Evolutionary conservation across 2,329 filamentous ascomycete species (phyloP), one percentile per base, ranked within the genome.

Genomic region (Mycogone perniciosa): DNA sequence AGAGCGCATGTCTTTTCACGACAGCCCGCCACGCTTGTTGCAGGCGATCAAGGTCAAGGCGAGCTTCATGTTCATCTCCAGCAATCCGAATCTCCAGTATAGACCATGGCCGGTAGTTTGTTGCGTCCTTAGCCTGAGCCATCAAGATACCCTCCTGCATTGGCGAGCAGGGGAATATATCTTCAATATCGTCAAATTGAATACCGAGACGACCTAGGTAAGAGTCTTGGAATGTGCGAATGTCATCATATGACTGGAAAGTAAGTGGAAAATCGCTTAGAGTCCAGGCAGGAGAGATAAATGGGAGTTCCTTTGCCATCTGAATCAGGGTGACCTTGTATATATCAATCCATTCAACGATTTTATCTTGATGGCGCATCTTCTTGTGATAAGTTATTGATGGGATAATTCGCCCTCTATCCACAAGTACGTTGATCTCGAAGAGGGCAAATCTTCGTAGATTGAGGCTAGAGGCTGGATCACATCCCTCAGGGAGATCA

Each of bases 11-110:
- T 8, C 43, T 26, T 31, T 44, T 41, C 9, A 53, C 51, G 5
- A 53, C 51, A 6, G 39, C 35, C 38, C 44, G 7, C 51, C 48
- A 44, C 10, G 46, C 51, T 10, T 44, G 7, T 31, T 47, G 13
- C 10, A 47, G 34, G 26, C 44, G 11, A 5, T 27, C 34, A 11
- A 38, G 7, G 11, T 35, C 31, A 27, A 46, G 6, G 7, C 7
- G 1, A 29, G 26, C 26, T 8, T 30, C 44, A 10, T 29, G 10
- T 31, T 10, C 7, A 31, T 10, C 29, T n/a, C n/a, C n/a, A 10
- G 30, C n/a, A n/a, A n/a, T 27, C n/a, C 30, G 33, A 9, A 46
- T 33, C 7, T 29, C 26, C n/a, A 46, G 34, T 13, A 26, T 13
- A 38, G 29, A 46, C 44, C 44, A 46, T 38, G 29, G 13, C 6